phyloP scores from a whole-genome alignment of 768 basidiomycete species.

The Wakefieldia striispora region DNA sequence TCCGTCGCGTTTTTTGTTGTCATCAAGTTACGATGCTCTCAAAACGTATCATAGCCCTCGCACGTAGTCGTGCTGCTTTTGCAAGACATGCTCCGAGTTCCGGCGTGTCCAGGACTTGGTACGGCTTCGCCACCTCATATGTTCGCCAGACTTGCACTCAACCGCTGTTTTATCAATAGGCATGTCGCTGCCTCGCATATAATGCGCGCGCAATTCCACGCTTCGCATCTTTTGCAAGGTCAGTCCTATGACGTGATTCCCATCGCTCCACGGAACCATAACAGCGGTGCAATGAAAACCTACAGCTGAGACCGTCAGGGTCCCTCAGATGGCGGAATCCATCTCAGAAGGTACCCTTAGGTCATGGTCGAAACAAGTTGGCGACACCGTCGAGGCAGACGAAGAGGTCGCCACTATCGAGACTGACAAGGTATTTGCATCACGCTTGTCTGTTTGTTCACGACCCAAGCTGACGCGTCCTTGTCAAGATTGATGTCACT shows the following conservation, averaged over 20 bases:
- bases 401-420: conserved; percentile 98
- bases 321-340: conserved; percentile 97
- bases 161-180: conserved; percentile 32
- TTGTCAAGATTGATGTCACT: conserved; percentile 85
- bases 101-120: conserved; percentile 50
- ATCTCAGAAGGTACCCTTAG: conserved; percentile 97
- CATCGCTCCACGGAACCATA: conserved; percentile 4
- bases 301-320: conserved; percentile 87
- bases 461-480: conserved; percentile 1
- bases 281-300: conserved; percentile 1
- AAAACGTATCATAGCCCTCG: conserved; percentile 63
- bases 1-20: neutral
- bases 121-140: conserved; percentile 14
- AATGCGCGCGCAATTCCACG: conserved; percentile 63
- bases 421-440: conserved; percentile 83
- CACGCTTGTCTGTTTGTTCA: neutral
- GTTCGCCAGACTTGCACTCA: conserved; percentile 1
- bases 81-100: conserved; percentile 32
- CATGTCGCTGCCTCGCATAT: conserved; percentile 44
- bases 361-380: conserved; percentile 90
- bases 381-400: conserved; percentile 85
- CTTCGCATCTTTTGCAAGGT: conserved; percentile 71
- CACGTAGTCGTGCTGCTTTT: conserved; percentile 55
- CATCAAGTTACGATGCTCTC: conserved; percentile 54
- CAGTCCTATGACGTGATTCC: conserved; percentile 26